Evolutionary conservation across 2,329 filamentous ascomycete genomes (phyloP), one percentile per base, ranked within the genome.

Genomic region (Pseudogymnoascus sp.): DNA sequence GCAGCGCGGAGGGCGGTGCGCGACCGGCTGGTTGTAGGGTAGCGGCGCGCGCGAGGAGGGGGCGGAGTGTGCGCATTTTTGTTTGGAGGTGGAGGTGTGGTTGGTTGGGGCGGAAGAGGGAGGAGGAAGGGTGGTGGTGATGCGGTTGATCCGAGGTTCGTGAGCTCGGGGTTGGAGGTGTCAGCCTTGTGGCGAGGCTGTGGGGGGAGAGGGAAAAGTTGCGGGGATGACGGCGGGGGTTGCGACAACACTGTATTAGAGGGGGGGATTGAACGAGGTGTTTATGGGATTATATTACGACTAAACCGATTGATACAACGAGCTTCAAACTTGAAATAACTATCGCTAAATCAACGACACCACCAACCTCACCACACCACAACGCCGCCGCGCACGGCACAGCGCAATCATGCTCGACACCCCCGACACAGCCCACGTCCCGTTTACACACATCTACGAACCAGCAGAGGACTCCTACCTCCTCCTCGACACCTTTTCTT

Each of bases 381-480:
- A 12, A 5, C 61, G 18, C 10, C 61, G 61, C 18, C 26, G 23
- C 42, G 18, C 26, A 47, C 42, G 16, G n/a, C 39, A 12, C 47
- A 61, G 39, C 7, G 18, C 47, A 29, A 73, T 39, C 31, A 96
- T 97, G 93, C 85, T 99, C 29, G 93, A 93, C 8, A 99, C 95
- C 0, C 95, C 95, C 12, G 90, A 91, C 64, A 99, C 95, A 2
- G 90, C 90, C 21, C 95, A 99, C 77, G 90, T 97, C 65, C 85
- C 88, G 63, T 96, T 93, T 77, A 85, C 90, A 74, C 86, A 88
- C 63, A 87, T 97, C 69, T 99, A 99, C 77, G 93, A 97, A 73
- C 95, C 95, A 37, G 89, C 93, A 10, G 95, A 99, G 77, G 95
- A 99, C 78, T 97, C 93, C 4, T 99, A 91, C 73, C 84, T 99